Conservation (phyloP, 805 yeast species). For the Metschnikowia lachancei region DNA sequence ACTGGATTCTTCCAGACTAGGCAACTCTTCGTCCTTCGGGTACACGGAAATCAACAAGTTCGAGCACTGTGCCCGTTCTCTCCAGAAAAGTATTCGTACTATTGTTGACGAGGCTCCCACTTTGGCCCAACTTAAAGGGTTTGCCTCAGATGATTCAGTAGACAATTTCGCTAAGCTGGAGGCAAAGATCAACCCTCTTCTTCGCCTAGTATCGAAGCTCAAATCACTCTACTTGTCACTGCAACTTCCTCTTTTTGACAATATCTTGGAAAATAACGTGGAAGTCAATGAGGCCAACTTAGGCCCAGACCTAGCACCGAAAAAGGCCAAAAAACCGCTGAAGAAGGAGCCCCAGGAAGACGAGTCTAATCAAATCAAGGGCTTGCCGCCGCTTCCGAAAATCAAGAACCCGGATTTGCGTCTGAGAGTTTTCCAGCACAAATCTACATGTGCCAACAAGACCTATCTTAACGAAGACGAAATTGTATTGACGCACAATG, state of each 20-base stretch:
- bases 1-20: slow-evolving; percentile 3
- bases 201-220: slow-evolving; percentile 59
- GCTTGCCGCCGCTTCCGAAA: slow-evolving; percentile 66
- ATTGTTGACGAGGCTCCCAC: slow-evolving; percentile 55
- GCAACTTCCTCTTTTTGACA: slow-evolving; percentile 52
- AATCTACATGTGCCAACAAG: slow-evolving; percentile 63
- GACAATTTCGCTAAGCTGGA: slow-evolving; percentile 49
- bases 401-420: slow-evolving; percentile 58
- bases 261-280: slow-evolving; percentile 41
- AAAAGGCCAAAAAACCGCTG: too few species aligned
- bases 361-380: neutral
- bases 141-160: slow-evolving; percentile 28
- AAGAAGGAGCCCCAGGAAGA: neutral
- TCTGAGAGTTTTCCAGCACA: slow-evolving; percentile 77
- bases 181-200: slow-evolving; percentile 49
- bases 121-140: slow-evolving; percentile 37
- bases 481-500: slow-evolving; percentile 66
- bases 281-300: neutral
- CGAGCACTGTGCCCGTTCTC: slow-evolving; percentile 38
- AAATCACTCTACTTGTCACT: slow-evolving; percentile 52
- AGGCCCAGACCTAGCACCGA: neutral
- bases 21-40: slow-evolving; percentile 21
- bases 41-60: slow-evolving; percentile 38
- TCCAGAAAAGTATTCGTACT: slow-evolving; percentile 42
- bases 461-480: slow-evolving; percentile 56